Evolutionary conservation across 345 rosid species (phyloP), one percentile per base, ranked within the genome.

Genomic region (Citrus unshiu): DNA sequence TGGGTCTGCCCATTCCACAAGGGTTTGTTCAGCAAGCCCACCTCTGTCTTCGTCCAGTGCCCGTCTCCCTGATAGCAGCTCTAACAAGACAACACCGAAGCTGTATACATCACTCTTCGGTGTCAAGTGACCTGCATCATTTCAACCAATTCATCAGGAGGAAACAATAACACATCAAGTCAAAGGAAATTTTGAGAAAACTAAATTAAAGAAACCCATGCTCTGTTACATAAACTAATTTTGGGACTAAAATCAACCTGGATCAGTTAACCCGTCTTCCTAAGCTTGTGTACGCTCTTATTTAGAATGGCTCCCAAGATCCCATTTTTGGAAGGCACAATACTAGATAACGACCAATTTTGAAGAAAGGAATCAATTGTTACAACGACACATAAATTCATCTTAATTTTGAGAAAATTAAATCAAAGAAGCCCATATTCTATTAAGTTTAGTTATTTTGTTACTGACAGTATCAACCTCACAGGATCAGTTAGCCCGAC

Each of bases 41-140:
- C 76, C 83, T 79, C 76, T 88, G 16, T 81, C 91, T 34, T 89
- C 88, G 6, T 91, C 94, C 87, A 92, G 76, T 30, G 88, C 98
- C 54, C 92, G 78, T 74, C 86, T 86, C 68, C 97, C 97, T 9
- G 94, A 83, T 2, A 95, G 85, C 56, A 95, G 69, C 86, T 95
- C 98, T 58, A 95, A 77, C 79, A 93, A 74, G 70, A 95, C 94
- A 56, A 93, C 97, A 16, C 98, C 97, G 8, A 91, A 93, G 86
- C 98, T 91, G 81, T 93, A 95, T 49, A 95, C 97, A 25, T 95
- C 97, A 54, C 97, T 91, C 87, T 92, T 95, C 22, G 97, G 91
- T 65, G 96, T 93, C 89, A 95, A 81, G 86, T 88, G 97, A 82
- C 98, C 98, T 94, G 92, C 72, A 35, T 68, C 46, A 35, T 77